Evolutionary conservation across 1,284 basidiomycete species (phyloP).

Genomic region (Ganoderma lucidum): DNA sequence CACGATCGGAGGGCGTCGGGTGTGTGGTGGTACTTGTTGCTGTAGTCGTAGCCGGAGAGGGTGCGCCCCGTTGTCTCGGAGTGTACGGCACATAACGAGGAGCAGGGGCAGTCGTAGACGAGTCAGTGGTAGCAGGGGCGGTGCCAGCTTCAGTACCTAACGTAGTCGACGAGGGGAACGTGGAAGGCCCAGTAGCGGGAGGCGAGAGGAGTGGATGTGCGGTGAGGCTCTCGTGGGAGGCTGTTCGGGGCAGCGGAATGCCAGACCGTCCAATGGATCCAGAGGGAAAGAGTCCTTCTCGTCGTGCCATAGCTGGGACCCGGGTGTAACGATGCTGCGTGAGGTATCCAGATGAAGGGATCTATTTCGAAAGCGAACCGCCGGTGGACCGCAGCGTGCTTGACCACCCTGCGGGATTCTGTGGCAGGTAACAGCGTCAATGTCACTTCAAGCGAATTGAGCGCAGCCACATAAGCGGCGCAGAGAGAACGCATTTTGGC

Average conservation of each 20-base stretch:
- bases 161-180: constrained; percentile 31
- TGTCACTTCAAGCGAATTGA: not conserved
- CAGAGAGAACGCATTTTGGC: not conserved
- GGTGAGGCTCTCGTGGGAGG: constrained; percentile 63
- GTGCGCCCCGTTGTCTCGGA: constrained; percentile 59
- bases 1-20: constrained; percentile 48
- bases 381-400: not conserved
- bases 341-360: not conserved
- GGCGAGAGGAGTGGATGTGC: constrained; percentile 72
- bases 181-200: constrained; percentile 36
- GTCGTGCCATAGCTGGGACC: constrained; percentile 32
- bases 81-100: constrained; percentile 63
- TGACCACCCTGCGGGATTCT: not conserved
- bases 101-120: constrained; percentile 35
- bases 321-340: not conserved
- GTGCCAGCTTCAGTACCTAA: constrained; percentile 11
- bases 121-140: constrained; percentile 34
- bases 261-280: constrained; percentile 62
- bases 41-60: constrained; percentile 60
- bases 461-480: not conserved
- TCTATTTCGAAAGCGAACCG: not conserved
- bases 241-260: constrained; percentile 50
- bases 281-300: constrained; percentile 54
- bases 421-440: not conserved
- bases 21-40: constrained; percentile 55